Evolutionary conservation across 129 eudicot genomes (phyloP), one percentile per base, ranked within the genome.

Genomic region (Sambucus nigra): DNA sequence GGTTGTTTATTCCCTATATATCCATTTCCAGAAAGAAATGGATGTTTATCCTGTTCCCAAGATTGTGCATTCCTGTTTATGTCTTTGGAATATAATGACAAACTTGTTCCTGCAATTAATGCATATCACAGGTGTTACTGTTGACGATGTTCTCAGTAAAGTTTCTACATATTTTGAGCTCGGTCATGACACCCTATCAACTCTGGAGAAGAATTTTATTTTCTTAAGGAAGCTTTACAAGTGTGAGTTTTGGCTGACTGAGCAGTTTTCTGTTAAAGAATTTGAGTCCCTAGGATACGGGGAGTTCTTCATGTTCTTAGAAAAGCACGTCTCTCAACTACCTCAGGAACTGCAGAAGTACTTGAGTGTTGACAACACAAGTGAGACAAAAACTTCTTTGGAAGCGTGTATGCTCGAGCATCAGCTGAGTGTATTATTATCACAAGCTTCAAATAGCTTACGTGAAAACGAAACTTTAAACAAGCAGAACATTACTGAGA

Each of bases 251-350:
- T 79, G 81, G 83, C 50, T 89, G 46, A 51, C 41, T 25, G 65
- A 60, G 65, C 76, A 71, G 53, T 44, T 61, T 61, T 79, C 79
- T 20, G 73, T 76, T 39, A 55, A 64, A 12, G 59, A 75, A 39
- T 85, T 91, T 65, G 80, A 69, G 53, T 68, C 67, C 47, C 77
- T 91, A 59, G 98, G 95, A 55, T 75, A 71, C 60, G 98, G 98
- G 62, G 94, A 81, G 13, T 66, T 78, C 61, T 65, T 71, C 46
- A 21, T 59, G 2, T 85, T 91, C 55, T 12, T 91, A 39, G 80
- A 73, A 48, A 75, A 68, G 41, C 74, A 85, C 48, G 40, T 71
- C 61, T 71, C 60, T 56, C 57, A 60, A 28, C 64, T 89, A 47
- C 88, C 95, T 47, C 58, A 59, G 24, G 31, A 65, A 47, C 68